phyloP scores from a whole-genome alignment of 164 flowering plant genomes.

The Platanus orientalis region DNA sequence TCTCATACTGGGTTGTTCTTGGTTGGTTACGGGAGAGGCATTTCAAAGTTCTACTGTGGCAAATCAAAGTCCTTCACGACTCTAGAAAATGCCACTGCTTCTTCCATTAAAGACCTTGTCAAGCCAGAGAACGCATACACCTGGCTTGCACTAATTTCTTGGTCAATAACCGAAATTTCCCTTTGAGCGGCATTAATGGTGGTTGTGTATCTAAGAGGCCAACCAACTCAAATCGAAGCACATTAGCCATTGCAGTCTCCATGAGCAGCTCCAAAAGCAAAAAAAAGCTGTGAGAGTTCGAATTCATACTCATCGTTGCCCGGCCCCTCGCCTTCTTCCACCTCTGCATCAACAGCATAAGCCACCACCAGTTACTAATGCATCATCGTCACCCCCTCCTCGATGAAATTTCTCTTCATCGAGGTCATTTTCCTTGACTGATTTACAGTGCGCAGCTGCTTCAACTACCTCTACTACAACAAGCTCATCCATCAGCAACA shows the following conservation, averaged over 20 bases:
- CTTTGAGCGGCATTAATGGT: conserved; percentile 27
- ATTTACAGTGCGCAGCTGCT: conserved; percentile 21
- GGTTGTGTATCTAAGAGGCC: conserved; percentile 67
- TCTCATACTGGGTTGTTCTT: no score
- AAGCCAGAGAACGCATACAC: conserved; percentile 76
- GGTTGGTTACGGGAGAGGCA: no score
- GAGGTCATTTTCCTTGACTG: conserved; percentile 56
- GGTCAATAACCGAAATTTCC: conserved; percentile 35
- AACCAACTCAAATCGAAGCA: conserved; percentile 37
- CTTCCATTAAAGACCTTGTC: no score
- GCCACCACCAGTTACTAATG: conserved; percentile 8
- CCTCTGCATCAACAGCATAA: conserved; percentile 48
- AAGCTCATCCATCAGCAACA: conserved; percentile 1
- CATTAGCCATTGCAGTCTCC: conserved; percentile 55
- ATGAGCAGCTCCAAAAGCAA: conserved; percentile 45
- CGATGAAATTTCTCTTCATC: conserved; percentile 26
- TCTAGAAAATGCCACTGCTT: no score
- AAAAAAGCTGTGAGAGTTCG: conserved; percentile 31
- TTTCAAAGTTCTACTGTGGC: no score
- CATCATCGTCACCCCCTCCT: conserved; percentile 16
- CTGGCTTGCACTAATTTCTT: conserved; percentile 35
- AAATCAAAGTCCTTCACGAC: no score
- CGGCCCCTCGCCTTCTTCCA: conserved; percentile 31
- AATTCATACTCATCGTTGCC: no score
- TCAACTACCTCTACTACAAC: no score